Evolutionary conservation across 2,329 filamentous ascomycete genomes (phyloP), one percentile per base, ranked within the genome.

Genomic region (Microascus cirrosus): DNA sequence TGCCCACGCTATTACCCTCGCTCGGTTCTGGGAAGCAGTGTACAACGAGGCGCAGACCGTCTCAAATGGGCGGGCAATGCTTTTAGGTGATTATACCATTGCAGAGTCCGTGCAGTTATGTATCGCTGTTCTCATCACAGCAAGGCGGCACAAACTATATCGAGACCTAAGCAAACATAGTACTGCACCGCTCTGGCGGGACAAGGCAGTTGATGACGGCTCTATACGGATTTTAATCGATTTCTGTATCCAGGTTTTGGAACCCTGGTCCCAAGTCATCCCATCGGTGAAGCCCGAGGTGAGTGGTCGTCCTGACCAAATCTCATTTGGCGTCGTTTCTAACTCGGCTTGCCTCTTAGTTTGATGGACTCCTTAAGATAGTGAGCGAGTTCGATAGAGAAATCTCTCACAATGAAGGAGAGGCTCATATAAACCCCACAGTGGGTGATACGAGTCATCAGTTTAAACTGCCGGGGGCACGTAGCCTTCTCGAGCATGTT

Each of bases 121-220:
- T 20, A 61, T 61, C 11, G 62, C 63, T 53, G 66, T 74, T 13
- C 62, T 74, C 20, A 60, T 74, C 35, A 64, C 69, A 18, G 70
- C 72, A 24, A 61, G 69, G 32, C 67, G 72, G 53, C 66, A 73
- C 55, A 61, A 64, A 18, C 63, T 74, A 4, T 73, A 70, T 58
- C 63, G 64, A 51, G 64, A 73, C 45, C 59, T 74, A 13, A 65
- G 64, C 2, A 65, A 69, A 2, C 65, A 68, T 24, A 72, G 70
- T 18, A 73, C 71, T 1, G 71, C 69, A 8, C 71, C 72, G 5
- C 62, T 71, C 2, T 71, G 69, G 66, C 64, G 67, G 34, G 64
- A 67, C 24, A 67, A 67, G 7, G 61, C 65, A 1, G 66, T 68
- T 2, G 66, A 68, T 56, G 70, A 72, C 28, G 58, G 62, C 1